Percentiles rank a stretch among this genome's conserved stretches.
These are phyloP conservation scores for Penicillium daleae DNA, from an alignment of 495 filamentous ascomycete genomes.

Conservation along the genomic window DNA sequence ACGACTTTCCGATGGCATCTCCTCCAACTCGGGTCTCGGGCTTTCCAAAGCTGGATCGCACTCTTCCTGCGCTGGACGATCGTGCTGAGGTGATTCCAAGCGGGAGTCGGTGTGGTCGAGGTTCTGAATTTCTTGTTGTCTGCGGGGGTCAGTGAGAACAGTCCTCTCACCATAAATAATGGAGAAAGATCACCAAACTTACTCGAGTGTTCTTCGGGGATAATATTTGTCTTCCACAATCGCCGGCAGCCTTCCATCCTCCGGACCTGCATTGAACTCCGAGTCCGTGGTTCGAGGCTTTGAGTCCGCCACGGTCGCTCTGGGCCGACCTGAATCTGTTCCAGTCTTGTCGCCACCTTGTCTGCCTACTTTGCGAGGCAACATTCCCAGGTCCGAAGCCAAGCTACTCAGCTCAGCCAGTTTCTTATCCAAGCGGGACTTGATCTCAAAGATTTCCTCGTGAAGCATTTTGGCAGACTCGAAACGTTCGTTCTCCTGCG, in stretches of 20 bases:
- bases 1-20: constrained; percentile 12
- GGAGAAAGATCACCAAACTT: constrained; percentile 28
- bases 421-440: constrained; percentile 70
- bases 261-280: constrained; percentile 25
- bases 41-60: constrained; percentile 66
- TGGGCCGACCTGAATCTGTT: constrained; percentile 22
- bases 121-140: constrained; percentile 46
- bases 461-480: constrained; percentile 45
- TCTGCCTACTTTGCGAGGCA: constrained; percentile 44
- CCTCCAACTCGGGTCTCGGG: constrained; percentile 37
- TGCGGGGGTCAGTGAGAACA: constrained; percentile 28
- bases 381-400: constrained; percentile 61
- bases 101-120: constrained; percentile 54
- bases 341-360: constrained; percentile 19
- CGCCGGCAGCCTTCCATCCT: constrained; percentile 72
- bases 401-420: constrained; percentile 67
- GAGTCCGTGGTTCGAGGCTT: constrained; percentile 18
- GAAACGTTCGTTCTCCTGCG: constrained; percentile 64
- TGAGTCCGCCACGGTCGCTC: constrained; percentile 19
- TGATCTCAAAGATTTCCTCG: constrained; percentile 66
- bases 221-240: constrained; percentile 84
- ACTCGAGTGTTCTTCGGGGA: constrained; percentile 76
- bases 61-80: constrained; percentile 59
- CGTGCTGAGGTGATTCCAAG: constrained; percentile 65
- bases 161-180: neutral